Percentiles rank a stretch among this genome's conserved stretches.
Evolutionary conservation across 2,329 filamentous ascomycete genomes (phyloP).

Genomic region (Tolypocladium tropicale): DNA sequence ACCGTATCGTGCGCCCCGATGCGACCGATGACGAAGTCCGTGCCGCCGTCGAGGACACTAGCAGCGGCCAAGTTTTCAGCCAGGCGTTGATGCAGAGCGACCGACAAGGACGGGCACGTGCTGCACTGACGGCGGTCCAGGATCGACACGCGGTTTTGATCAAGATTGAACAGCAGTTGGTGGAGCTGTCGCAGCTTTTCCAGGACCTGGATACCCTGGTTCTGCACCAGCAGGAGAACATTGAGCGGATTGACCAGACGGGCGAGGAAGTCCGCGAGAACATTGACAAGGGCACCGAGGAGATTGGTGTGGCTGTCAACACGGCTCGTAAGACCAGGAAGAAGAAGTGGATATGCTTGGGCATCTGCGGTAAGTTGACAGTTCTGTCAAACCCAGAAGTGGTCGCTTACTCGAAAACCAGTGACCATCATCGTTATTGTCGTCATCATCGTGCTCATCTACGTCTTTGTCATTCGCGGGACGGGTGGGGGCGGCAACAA

Average conservation of each 20-base stretch:
- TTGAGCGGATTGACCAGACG: constrained; percentile 76
- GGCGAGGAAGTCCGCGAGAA: constrained; percentile 78
- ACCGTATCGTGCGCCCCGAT: constrained; percentile 78
- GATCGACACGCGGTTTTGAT: constrained; percentile 78
- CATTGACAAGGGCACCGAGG: constrained; percentile 72
- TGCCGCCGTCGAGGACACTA: constrained; percentile 63
- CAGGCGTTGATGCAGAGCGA: constrained; percentile 76
- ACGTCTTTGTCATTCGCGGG: constrained; percentile 30
- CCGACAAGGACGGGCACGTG: constrained; percentile 70
- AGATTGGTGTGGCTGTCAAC: constrained; percentile 71
- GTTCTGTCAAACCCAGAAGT: background rate
- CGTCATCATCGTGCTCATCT: constrained; percentile 39
- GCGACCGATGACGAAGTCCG: constrained; percentile 69
- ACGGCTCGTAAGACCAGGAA: constrained; percentile 71
- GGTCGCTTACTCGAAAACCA: constrained; percentile 19
- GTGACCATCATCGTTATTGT: constrained; percentile 43
- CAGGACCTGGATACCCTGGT: constrained; percentile 80
- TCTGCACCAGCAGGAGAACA: constrained; percentile 72
- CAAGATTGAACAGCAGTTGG: constrained; percentile 86
- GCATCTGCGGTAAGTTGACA: constrained; percentile 49
- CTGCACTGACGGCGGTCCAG: constrained; percentile 68
- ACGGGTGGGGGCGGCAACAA: constrained; percentile 13
- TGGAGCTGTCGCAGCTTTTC: constrained; percentile 79
- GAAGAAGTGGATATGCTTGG: constrained; percentile 96
- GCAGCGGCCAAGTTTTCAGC: constrained; percentile 72